Evolutionary conservation across 2,329 filamentous ascomycete genomes (phyloP), one percentile per base, ranked within the genome.

Genomic region (Ilyonectria sp.): DNA sequence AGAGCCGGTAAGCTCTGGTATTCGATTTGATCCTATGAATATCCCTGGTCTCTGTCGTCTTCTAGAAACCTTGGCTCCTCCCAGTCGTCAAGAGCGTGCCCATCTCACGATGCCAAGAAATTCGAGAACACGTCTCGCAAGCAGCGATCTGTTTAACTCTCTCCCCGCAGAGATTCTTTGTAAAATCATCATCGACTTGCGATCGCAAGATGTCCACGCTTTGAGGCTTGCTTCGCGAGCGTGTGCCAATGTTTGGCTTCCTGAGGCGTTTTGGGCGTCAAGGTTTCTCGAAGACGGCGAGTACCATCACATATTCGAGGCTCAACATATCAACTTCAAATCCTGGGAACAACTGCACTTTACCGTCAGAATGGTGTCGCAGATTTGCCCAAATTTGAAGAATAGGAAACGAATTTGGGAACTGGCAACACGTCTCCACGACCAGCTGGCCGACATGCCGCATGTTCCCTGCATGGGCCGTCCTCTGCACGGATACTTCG

Each of bases 201-300:
- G 29, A 2, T 64, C 67, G n/a, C 47, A 13, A 6, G 65, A 69
- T 6, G 67, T 69, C 1, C 26, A 31, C 1, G 50, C 44, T 5
- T 11, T 64, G 17, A 69, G 53, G 15, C 46, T 67, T 10, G 64
- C 52, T 23, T 67, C 67, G 1, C 46, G 52, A 2, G 23, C 53
- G 4, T 67, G 67, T 19, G 64, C 67, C 1, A 31, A 50, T 1
- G 13, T 60, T 9, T 52, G 21, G 19, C 53, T 67, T 6, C 50
- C 67, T 15, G 67, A 69, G 37, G 19, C 64, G 1, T 69, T 69
- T n/a, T 69, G 67, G 67, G 67, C 65, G 3, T 69, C 67, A 1
- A 33, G 67, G 11, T 69, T 69, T n/a, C 6, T 9, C 2, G 31
- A 53, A 23, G 60, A 60, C 0, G 40, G 58, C 6, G 67, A 69